Conservation (phyloP, 768 basidiomycete species). For the Neoboletus brunneissimus region DNA sequence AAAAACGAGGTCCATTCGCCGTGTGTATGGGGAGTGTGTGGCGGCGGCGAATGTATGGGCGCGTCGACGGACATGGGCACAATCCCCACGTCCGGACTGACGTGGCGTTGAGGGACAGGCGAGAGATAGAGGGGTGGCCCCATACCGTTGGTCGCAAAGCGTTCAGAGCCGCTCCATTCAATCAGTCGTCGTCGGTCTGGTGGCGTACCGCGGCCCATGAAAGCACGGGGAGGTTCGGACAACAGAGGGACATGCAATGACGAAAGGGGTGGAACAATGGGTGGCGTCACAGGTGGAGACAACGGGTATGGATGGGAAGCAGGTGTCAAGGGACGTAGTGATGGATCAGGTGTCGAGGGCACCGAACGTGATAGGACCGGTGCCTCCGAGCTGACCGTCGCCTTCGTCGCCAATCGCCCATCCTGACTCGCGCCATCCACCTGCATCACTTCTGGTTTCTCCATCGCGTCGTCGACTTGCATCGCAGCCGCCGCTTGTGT, state of each 20-base stretch:
- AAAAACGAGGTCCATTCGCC: slow-evolving; percentile 35
- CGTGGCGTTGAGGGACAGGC: slow-evolving; percentile 20
- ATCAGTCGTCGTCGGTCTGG: slow-evolving; percentile 29
- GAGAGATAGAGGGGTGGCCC: slow-evolving; percentile 28
- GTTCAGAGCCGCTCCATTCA: slow-evolving; percentile 29
- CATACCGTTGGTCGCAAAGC: slow-evolving; percentile 18
- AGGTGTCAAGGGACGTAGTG: slow-evolving; percentile 7
- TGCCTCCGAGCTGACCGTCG: not conserved
- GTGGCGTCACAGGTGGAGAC: slow-evolving; percentile 6
- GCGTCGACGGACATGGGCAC: slow-evolving; percentile 23
- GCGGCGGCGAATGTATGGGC: slow-evolving; percentile 2
- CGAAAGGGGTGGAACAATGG: slow-evolving; percentile 24
- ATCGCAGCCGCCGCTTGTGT: not conserved
- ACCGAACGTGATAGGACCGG: not conserved
- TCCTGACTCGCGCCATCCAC: not conserved
- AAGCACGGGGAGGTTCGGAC: slow-evolving; percentile 33
- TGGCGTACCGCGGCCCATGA: slow-evolving; percentile 35
- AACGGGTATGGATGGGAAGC: not conserved
- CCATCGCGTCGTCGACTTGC: not conserved
- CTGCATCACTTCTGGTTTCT: not conserved
- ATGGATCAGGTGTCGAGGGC: not conserved
- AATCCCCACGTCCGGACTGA: slow-evolving; percentile 13
- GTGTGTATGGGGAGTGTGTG: slow-evolving; percentile 8
- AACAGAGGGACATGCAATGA: slow-evolving; percentile 32
- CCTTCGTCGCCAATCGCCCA: not conserved